These are phyloP conservation scores for Phytophthora pseudosyringae DNA, from an alignment of 352 stramenopile species.

Conservation along the genomic window DNA sequence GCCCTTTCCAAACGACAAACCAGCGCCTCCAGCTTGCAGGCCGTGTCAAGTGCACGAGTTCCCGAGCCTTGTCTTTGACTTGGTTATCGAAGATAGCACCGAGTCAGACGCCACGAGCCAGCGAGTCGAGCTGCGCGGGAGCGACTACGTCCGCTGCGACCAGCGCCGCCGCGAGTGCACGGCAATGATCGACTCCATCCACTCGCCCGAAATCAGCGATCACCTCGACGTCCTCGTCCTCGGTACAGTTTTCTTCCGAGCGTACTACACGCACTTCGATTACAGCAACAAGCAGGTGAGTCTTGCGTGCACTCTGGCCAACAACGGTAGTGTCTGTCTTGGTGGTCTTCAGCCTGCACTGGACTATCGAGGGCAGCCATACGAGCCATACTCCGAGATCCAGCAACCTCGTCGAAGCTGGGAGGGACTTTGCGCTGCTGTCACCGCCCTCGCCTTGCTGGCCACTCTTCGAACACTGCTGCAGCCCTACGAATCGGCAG, in stretches of 20 bases:
- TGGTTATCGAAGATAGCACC: slow-evolving; percentile 6
- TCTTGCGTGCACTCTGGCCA: slow-evolving; percentile 23
- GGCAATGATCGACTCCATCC: slow-evolving; percentile 26
- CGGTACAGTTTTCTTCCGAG: slow-evolving; percentile 29
- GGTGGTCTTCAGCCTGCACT: slow-evolving; percentile 19
- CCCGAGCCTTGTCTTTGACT: slow-evolving; percentile 21
- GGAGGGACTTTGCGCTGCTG: slow-evolving; percentile 5
- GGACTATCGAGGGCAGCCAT: slow-evolving; percentile 16
- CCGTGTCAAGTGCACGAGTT: slow-evolving; percentile 31
- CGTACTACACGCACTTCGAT: slow-evolving; percentile 30
- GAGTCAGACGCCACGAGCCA: slow-evolving; percentile 4
- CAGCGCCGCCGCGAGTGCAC: slow-evolving; percentile 20
- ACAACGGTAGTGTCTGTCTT: slow-evolving; percentile 9
- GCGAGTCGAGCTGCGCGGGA: slow-evolving; percentile 21
- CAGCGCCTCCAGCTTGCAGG: slow-evolving; percentile 12
- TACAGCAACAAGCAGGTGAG: slow-evolving; percentile 26
- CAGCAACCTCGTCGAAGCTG: slow-evolving; percentile 1
- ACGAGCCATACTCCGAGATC: background rate
- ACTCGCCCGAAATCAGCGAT: slow-evolving; percentile 24
- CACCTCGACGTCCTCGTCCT: slow-evolving; percentile 26
- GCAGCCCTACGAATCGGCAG: background rate
- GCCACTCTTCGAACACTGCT: slow-evolving; percentile 12
- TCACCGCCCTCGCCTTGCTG: slow-evolving; percentile 19
- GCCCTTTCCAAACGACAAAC: background rate
- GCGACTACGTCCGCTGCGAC: slow-evolving; percentile 38